Base-by-base conservation (phyloP, 345 rosid genomes). In the Melaleuca alternifolia region DNA sequence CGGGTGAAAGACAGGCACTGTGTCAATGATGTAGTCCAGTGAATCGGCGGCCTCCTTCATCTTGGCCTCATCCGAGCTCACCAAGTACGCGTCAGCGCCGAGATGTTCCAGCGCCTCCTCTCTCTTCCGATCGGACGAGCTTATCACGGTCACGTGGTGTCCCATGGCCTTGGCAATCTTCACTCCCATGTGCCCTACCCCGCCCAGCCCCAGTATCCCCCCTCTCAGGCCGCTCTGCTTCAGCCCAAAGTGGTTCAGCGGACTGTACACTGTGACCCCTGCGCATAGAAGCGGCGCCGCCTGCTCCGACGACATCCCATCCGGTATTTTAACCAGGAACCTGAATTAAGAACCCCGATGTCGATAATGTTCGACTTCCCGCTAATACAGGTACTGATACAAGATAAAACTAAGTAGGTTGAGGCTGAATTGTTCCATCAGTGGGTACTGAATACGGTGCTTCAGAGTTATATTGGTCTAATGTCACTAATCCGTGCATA, bases 141-240 rank as follows among this genome's bases (percentile, higher is more conserved):
- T 97, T n/a, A 97, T 95, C 82, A 97, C 99, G 0, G 98, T 97
- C 12, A 97, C 93, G 85, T 94, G 98, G 89, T 97, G 99, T 84
- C 98, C 99, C 97, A 94, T 94, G 86, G 98, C 98, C 89, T 97
- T 97, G 5, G 99, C 98, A 82, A 97, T 95, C 87, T 92, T 93
- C 93, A 97, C 98, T 52, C 99, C 99, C 98, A 97, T 95, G 92
- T 97, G 99, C 5, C 99, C 99, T 2, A 95, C 99, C 84, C 99
- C 99, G 82, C 99, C 99, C 82, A 97, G 93, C 83, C 99, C 99
- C 86, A 97, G 82, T 51, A 97, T 93, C 5, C 95, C 98, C 87
- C 99, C 98, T 86, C 95, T 92, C 41, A 95, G 84, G n/a, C 98
- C 98, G 81, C 93, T 92, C 84, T 54, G 61, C 53, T 85, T 95